Percentiles rank a stretch among this genome's conserved stretches.
These are phyloP conservation scores for Ambrosia artemisiifolia DNA, from an alignment of 129 eudicot species.

Conservation along the genomic window DNA sequence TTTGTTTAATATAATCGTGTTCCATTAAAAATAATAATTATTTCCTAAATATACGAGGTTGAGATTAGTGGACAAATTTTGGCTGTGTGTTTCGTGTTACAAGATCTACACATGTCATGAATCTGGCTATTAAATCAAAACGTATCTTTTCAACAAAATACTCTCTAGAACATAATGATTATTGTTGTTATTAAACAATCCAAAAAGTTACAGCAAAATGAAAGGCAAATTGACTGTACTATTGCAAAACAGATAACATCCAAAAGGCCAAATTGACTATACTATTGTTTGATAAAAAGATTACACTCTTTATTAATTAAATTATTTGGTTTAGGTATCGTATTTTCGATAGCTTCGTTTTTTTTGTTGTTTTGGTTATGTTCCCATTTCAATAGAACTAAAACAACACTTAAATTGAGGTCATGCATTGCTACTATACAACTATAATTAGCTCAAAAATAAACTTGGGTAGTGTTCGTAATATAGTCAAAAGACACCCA, in stretches of 20 bases:
- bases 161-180: conserved; percentile 24
- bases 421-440: background rate
- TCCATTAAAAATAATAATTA: background rate
- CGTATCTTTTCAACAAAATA: conserved; percentile 15
- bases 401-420: background rate
- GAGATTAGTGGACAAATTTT: background rate
- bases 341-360: too few species aligned
- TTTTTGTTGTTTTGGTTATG: background rate
- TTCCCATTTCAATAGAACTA: too few species aligned
- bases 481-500: background rate
- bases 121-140: conserved; percentile 1
- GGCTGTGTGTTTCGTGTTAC: background rate
- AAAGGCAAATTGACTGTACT: too few species aligned
- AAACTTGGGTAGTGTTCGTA: background rate
- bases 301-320: background rate
- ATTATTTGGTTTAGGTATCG: background rate
- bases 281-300: too few species aligned
- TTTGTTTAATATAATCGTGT: too few species aligned
- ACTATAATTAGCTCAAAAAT: background rate
- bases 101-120: background rate
- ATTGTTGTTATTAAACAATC: too few species aligned
- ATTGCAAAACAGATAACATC: too few species aligned
- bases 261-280: too few species aligned
- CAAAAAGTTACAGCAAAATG: too few species aligned
- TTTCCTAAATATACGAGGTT: background rate